Evolutionary conservation across 768 basidiomycete genomes (phyloP), one percentile per base, ranked within the genome.

Genomic region (Glaciozyma martinii): DNA sequence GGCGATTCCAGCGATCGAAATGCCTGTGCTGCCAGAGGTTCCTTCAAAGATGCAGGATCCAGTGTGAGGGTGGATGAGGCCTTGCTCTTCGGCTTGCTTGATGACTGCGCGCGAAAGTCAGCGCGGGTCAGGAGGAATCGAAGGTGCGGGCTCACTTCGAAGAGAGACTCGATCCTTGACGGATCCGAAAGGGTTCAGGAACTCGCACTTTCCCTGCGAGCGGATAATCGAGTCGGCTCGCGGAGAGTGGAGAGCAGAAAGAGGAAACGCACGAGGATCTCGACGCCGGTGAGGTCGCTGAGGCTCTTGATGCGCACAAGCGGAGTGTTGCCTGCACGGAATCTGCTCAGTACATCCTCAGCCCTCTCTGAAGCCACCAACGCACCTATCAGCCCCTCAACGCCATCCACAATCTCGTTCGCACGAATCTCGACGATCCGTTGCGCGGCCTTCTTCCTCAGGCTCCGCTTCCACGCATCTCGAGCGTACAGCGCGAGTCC

Each of bases 161-260:
- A 97, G 76, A 0, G 93, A 94, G n/a, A 98, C 94, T 37, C 95
- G 84, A 76, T 99, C 95, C 76, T 99, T 99, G 57, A 97, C 88
- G 60, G 93, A 97, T 47, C 95, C 95, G 30, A 94, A 94, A 1
- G 95, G 94, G 76, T 99, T 99, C 65, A 98, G 75, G 74, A 86
- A 99, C 90, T 98, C 71, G 15, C 66, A 67, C 37, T 59, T 62
- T 32, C 63, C 60, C 55, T 62, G 49, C 8, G 40, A 44, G 19
- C 15, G 18, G 10, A 15, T 25, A 16, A 16, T 52, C 42, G 54
- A 25, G 18, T 43, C 63, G 49, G 19, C 40, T 9, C 7, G 49
- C 21, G 33, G 33, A 58, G 33, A 62, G 44, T 46, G 61, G 53
- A 40, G 21, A 25, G 23, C 29, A 33, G 13, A 1, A 13, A 27